phyloP scores from a whole-genome alignment of 352 stramenopile genomes.

The Pythium myriotylum region DNA sequence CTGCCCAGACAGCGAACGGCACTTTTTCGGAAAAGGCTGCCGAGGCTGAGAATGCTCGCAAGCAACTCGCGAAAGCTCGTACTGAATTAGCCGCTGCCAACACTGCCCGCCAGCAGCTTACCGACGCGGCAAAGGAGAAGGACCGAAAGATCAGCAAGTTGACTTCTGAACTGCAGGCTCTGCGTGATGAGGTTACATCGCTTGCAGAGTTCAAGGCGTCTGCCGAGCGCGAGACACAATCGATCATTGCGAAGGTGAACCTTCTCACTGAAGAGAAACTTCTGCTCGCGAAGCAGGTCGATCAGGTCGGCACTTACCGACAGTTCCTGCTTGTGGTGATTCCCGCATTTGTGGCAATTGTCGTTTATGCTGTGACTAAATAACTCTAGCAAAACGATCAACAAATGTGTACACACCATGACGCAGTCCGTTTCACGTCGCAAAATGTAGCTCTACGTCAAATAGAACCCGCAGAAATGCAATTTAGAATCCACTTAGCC shows the following conservation, averaged over 20 bases:
- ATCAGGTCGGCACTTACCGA: constrained; percentile 67
- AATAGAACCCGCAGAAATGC: constrained; percentile 5
- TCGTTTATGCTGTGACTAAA: constrained; percentile 57
- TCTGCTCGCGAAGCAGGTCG: constrained; percentile 40
- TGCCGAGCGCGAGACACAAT: constrained; percentile 26
- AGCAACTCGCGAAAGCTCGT: constrained; percentile 59
- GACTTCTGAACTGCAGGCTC: constrained; percentile 48
- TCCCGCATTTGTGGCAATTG: constrained; percentile 48
- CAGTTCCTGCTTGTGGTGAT: constrained; percentile 57
- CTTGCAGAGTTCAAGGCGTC: constrained; percentile 27
- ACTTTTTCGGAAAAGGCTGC: constrained; percentile 67
- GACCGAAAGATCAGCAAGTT: constrained; percentile 73
- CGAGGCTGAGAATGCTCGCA: constrained; percentile 65
- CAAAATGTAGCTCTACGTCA: constrained; percentile 20
- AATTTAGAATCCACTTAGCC: constrained; percentile 74
- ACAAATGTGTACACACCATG: constrained; percentile 4
- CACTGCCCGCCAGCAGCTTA: constrained; percentile 49
- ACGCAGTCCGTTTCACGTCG: constrained; percentile 2
- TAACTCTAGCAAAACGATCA: constrained; percentile 26
- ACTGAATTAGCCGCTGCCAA: constrained; percentile 49
- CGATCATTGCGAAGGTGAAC: constrained; percentile 38
- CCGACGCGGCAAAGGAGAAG: constrained; percentile 62
- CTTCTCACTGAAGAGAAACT: constrained; percentile 41
- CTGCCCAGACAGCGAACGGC: constrained; percentile 57
- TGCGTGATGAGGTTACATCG: constrained; percentile 45